Conservation (phyloP, 768 basidiomycete species). For the Sporobolomyces roseus region DNA sequence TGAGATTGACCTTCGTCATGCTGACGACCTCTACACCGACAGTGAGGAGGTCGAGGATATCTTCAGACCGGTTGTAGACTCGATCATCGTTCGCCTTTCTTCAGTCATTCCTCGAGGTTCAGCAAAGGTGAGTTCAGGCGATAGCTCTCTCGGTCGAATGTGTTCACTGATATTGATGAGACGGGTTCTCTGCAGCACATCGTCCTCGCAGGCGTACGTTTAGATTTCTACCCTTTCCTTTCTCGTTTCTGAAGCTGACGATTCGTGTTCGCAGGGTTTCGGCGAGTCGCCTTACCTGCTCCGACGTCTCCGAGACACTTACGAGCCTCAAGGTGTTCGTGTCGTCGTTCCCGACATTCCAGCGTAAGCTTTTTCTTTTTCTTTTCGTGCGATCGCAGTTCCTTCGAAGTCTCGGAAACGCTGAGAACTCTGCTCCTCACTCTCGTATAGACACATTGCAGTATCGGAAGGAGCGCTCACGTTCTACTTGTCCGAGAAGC, state of each 20-base stretch:
- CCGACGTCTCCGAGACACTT: neutral
- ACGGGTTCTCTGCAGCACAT: conserved; percentile 26
- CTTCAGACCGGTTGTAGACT: conserved; percentile 7
- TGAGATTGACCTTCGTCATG: neutral
- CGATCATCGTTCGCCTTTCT: conserved; percentile 23
- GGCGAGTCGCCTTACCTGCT: conserved; percentile 33
- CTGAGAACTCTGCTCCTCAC: too few species aligned
- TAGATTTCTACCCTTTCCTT: too few species aligned
- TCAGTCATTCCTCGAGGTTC: conserved; percentile 3
- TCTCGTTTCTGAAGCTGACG: neutral
- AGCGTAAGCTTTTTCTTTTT: too few species aligned
- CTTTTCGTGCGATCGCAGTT: too few species aligned
- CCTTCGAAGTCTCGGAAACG: too few species aligned
- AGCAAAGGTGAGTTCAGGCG: neutral
- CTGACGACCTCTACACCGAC: neutral
- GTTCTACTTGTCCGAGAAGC: conserved; percentile 16
- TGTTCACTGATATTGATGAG: neutral
- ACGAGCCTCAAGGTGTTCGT: neutral
- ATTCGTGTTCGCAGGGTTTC: conserved; percentile 19
- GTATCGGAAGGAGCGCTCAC: conserved; percentile 23
- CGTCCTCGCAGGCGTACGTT: conserved; percentile 24
- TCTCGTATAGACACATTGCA: conserved; percentile 8
- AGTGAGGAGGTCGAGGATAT: conserved; percentile 24
- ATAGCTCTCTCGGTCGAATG: neutral
- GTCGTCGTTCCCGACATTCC: conserved; percentile 28